These are phyloP conservation scores for Tulasnella sp. DNA, from an alignment of 768 basidiomycete genomes.

Conservation along the genomic window DNA sequence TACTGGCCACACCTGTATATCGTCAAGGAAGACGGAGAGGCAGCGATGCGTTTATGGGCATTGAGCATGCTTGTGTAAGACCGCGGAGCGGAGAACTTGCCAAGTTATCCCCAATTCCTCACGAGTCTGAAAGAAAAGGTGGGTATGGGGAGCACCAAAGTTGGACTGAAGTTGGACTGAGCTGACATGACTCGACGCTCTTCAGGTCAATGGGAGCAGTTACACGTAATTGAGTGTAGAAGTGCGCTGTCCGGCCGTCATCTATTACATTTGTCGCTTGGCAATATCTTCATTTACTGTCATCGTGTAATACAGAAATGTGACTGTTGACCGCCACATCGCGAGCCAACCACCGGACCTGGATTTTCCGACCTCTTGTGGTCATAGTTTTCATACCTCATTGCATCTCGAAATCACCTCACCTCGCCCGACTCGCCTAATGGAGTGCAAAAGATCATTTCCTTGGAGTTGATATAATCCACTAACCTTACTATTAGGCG, in stretches of 20 bases:
- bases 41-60: conserved; percentile 91
- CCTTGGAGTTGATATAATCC: no score
- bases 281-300: background rate
- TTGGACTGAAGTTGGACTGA: background rate
- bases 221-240: conserved; percentile 10
- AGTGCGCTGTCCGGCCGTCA: background rate
- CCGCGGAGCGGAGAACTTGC: conserved; percentile 78
- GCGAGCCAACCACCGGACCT: no score
- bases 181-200: background rate
- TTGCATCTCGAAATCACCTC: no score
- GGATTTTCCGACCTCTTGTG: no score
- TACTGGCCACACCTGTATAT: conserved; percentile 94
- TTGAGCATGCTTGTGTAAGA: conserved; percentile 93
- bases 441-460: no score
- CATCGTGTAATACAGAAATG: background rate
- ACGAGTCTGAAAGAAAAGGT: conserved; percentile 88
- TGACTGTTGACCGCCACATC: background rate
- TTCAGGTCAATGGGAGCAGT: conserved; percentile 26
- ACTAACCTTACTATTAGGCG: no score
- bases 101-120: conserved; percentile 95
- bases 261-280: background rate
- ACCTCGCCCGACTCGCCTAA: no score
- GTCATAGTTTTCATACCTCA: no score
- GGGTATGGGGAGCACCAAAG: conserved; percentile 29
- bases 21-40: conserved; percentile 98